These are phyloP conservation scores for Halophytophthora polymorphica DNA, from an alignment of 352 stramenopile species.

Conservation along the genomic window DNA sequence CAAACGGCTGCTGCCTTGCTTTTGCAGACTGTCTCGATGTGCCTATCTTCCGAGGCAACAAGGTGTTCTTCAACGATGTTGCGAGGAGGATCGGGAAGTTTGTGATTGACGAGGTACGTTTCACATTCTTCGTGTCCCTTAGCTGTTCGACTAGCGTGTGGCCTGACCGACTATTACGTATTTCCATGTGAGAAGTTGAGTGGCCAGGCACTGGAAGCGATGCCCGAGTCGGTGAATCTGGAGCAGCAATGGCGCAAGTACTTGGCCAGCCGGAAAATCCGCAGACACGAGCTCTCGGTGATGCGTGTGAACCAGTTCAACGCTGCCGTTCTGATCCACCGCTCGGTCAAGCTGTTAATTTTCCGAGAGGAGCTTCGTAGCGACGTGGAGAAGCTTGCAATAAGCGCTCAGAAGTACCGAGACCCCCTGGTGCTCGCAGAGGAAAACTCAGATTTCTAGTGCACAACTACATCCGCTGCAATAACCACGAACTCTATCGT, in stretches of 20 bases:
- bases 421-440: too few relatives aligned
- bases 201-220: slow-evolving; percentile 41
- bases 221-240: slow-evolving; percentile 50
- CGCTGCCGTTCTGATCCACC: slow-evolving; percentile 40
- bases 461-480: too few relatives aligned
- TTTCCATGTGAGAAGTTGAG: slow-evolving; percentile 28
- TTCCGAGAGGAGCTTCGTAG: slow-evolving; percentile 50
- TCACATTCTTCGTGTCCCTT: background rate
- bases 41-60: slow-evolving; percentile 53
- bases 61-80: slow-evolving; percentile 71
- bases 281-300: slow-evolving; percentile 45
- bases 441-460: too few relatives aligned
- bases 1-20: background rate
- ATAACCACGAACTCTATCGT: too few relatives aligned
- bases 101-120: slow-evolving; percentile 48
- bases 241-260: slow-evolving; percentile 62
- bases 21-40: slow-evolving; percentile 45
- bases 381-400: slow-evolving; percentile 35
- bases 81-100: slow-evolving; percentile 51
- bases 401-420: slow-evolving; percentile 1
- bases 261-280: slow-evolving; percentile 42
- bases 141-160: background rate
- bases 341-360: slow-evolving; percentile 44
- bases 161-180: background rate
- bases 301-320: slow-evolving; percentile 56